Evolutionary conservation across 495 filamentous ascomycete species (phyloP), one percentile per base, ranked within the genome.

Genomic region (Aspergillus hancockii): DNA sequence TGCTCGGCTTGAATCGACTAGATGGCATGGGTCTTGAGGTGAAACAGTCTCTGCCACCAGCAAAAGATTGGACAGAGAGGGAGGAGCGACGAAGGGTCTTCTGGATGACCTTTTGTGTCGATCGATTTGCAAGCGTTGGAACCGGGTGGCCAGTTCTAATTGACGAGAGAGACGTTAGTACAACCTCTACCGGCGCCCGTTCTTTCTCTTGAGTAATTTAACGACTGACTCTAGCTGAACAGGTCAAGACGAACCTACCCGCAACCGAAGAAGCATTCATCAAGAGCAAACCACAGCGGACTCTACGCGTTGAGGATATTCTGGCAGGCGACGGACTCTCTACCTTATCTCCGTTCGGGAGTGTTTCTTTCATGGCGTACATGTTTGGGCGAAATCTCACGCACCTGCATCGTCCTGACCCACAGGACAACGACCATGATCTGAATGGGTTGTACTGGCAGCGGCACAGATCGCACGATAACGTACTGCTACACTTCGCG

Each of bases 371-470:
- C 16, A 85, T 97, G 80, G 88, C 93, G 6, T 89, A 85, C 63
- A 80, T 98, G 3, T 96, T 99, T 72, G 94, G 95, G 36, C 87
- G 90, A n/a, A 99, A 98, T 65, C 82, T 98, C 16, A 85, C 88
- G 21, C 94, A 99, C 73, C 84, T 98, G 9, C 94, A 99, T 78
- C 89, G 95, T 6, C 93, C 93, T 10, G 89, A 90, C 50, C 76
- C 82, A 13, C 86, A 95, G 53, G 91, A 97, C 58, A 81, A 85
- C 47, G 93, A 97, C 51, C 78, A 91, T 65, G 93, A 98, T 67
- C 81, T 97, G 32, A 92, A 96, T 65, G 93, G 94, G 41, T 88
- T 90, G 61, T 99, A 97, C 70, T 99, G 94, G 94, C 96, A 91
- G 64, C 87, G 94, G 3, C 94, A 99, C 67, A 81, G 94, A 18